Conservation (phyloP, 2,329 filamentous ascomycete species). For the Fusarium sp. region DNA sequence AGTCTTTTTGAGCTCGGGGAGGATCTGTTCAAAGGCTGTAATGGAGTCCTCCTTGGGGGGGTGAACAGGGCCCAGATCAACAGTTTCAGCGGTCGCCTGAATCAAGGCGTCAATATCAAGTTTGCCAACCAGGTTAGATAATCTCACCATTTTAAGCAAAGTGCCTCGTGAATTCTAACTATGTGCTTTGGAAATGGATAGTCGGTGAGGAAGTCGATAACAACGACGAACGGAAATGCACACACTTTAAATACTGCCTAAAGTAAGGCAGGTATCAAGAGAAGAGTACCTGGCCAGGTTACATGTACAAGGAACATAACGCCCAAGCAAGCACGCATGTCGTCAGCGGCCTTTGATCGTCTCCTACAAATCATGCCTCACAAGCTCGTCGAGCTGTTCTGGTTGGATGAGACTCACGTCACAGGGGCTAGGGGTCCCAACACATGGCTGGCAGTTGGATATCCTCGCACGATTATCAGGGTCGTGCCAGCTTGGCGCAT, state of each 20-base stretch:
- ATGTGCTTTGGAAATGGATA: neutral
- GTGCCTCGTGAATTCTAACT: neutral
- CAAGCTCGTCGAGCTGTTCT: slow-evolving; percentile 12
- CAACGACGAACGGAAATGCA: neutral
- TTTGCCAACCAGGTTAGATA: no score
- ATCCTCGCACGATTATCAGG: neutral
- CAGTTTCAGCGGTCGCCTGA: slow-evolving; percentile 63
- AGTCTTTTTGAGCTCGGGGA: slow-evolving; percentile 60
- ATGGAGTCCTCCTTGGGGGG: slow-evolving; percentile 60
- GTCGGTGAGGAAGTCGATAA: neutral
- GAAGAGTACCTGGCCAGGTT: neutral
- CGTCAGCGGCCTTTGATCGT: slow-evolving; percentile 35
- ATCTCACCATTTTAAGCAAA: slow-evolving; percentile 29
- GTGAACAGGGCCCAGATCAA: slow-evolving; percentile 59
- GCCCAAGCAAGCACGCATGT: slow-evolving; percentile 21
- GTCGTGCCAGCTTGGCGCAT: slow-evolving; percentile 2
- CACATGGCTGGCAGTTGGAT: neutral
- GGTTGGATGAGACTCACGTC: slow-evolving; percentile 34
- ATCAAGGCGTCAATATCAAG: neutral
- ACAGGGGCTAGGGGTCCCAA: slow-evolving; percentile 24
- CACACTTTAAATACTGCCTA: slow-evolving; percentile 12
- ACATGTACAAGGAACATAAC: slow-evolving; percentile 13
- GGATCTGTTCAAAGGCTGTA: slow-evolving; percentile 58
- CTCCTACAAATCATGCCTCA: slow-evolving; percentile 28
- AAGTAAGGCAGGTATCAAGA: neutral